phyloP scores from a whole-genome alignment of 2,329 filamentous ascomycete genomes.

The Epichloe sibirici region DNA sequence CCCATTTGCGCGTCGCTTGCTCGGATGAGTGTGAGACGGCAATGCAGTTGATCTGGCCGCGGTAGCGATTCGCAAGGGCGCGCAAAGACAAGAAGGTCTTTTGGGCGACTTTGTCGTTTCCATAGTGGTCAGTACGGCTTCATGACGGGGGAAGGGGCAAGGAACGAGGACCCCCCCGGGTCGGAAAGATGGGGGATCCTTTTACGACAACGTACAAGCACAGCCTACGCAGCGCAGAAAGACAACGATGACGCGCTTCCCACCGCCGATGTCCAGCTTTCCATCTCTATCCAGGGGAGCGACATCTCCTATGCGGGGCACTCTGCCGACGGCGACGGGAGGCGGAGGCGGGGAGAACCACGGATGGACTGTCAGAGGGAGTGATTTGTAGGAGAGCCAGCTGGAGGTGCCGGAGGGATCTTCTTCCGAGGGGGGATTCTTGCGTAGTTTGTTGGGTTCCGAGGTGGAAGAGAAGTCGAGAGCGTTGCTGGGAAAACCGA shows the following conservation, averaged over 20 bases:
- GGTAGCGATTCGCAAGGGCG: conserved; percentile 39
- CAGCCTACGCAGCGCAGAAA: conserved; percentile 44
- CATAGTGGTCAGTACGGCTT: too few relatives aligned
- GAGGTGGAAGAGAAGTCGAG: conserved; percentile 24
- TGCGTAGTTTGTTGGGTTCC: conserved; percentile 23
- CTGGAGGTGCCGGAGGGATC: conserved; percentile 23
- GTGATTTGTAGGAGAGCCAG: conserved; percentile 37
- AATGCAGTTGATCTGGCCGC: conserved; percentile 37
- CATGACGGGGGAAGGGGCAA: too few relatives aligned
- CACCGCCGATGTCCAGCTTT: conserved; percentile 30
- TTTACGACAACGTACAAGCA: conserved; percentile 30
- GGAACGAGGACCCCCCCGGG: too few relatives aligned
- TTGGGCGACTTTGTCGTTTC: conserved; percentile 32
- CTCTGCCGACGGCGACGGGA: conserved; percentile 30
- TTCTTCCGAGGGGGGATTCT: conserved; percentile 19
- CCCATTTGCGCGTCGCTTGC: conserved; percentile 43
- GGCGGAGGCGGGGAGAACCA: conserved; percentile 41
- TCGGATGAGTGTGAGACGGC: conserved; percentile 48
- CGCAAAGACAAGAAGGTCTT: conserved; percentile 45
- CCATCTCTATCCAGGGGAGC: conserved; percentile 35
- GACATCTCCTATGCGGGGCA: conserved; percentile 35
- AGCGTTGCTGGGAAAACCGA: conserved; percentile 38
- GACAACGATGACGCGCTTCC: conserved; percentile 33
- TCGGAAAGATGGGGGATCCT: too few relatives aligned
- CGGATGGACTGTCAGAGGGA: conserved; percentile 39